A percentile compares a stretch with the other conserved stretches of the same genome.
These are phyloP conservation scores for Adiantum capillusveneris DNA, from an alignment of 75 land plant genomes.

Conservation along the genomic window DNA sequence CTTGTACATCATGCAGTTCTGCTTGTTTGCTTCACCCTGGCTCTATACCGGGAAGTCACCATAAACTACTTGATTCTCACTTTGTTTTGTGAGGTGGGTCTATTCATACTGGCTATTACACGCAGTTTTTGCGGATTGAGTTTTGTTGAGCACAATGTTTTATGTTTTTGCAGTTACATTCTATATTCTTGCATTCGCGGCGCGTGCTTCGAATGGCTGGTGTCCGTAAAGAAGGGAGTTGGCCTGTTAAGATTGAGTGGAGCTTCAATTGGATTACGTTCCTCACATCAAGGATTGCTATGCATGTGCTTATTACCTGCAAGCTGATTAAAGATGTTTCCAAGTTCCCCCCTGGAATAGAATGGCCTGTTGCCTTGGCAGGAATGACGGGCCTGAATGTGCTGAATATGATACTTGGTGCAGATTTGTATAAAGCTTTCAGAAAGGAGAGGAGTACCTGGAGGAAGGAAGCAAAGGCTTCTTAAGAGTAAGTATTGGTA, in stretches of 20 bases:
- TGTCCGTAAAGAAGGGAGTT: conserved; percentile 33
- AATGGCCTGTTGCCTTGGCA: conserved; percentile 64
- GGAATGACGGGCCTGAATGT: conserved; percentile 91
- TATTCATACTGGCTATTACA: not conserved
- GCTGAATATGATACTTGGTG: conserved; percentile 67
- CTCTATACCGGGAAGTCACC: conserved; percentile 59
- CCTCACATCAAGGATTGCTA: conserved; percentile 38
- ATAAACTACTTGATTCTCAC: conserved; percentile 90
- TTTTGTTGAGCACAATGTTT: not conserved
- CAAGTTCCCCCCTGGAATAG: conserved; percentile 63
- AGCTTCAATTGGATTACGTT: conserved; percentile 63
- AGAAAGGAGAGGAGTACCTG: conserved; percentile 35
- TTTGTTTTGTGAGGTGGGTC: conserved; percentile 76
- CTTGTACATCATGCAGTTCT: conserved; percentile 81
- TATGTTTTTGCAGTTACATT: conserved; percentile 55
- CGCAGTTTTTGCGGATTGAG: no score
- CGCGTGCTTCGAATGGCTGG: conserved; percentile 68
- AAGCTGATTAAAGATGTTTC: conserved; percentile 62
- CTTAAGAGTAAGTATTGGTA: not conserved
- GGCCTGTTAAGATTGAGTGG: conserved; percentile 52
- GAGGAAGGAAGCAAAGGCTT: not conserved
- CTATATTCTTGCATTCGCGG: conserved; percentile 72
- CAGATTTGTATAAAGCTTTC: conserved; percentile 65
- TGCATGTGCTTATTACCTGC: conserved; percentile 60
- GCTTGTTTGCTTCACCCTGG: conserved; percentile 77